phyloP scores from a whole-genome alignment of 495 filamentous ascomycete species.

The Penicillium manginii region DNA sequence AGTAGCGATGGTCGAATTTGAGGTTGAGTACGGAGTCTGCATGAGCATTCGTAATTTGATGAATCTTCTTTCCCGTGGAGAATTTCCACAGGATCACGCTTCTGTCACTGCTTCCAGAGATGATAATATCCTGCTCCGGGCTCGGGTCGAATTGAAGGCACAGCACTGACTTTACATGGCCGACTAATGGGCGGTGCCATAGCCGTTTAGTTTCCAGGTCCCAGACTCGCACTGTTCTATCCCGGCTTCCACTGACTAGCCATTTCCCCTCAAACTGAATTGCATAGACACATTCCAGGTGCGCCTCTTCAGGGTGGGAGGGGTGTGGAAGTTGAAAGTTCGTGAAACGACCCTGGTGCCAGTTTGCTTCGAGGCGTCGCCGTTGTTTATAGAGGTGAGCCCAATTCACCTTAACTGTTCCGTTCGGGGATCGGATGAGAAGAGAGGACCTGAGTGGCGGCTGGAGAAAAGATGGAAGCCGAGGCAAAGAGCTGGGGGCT shows the following conservation, averaged over 20 bases:
- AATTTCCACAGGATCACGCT: slow-evolving; percentile 91
- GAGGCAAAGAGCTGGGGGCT: slow-evolving; percentile 12
- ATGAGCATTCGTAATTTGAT: slow-evolving; percentile 75
- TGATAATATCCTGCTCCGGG: slow-evolving; percentile 84
- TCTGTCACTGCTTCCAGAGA: slow-evolving; percentile 91
- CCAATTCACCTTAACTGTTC: slow-evolving; percentile 46
- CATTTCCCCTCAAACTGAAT: slow-evolving; percentile 85
- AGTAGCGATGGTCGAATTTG: slow-evolving; percentile 83
- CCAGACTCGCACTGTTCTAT: slow-evolving; percentile 89
- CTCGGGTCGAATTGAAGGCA: slow-evolving; percentile 97
- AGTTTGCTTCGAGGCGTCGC: slow-evolving; percentile 84
- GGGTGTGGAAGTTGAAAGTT: slow-evolving; percentile 93
- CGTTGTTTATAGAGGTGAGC: slow-evolving; percentile 87
- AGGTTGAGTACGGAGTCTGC: slow-evolving; percentile 93
- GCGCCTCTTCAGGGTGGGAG: slow-evolving; percentile 77
- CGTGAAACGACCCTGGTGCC: slow-evolving; percentile 76
- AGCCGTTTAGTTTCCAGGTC: slow-evolving; percentile 80
- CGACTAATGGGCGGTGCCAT: slow-evolving; percentile 67
- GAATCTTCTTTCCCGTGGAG: slow-evolving; percentile 80
- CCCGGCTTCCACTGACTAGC: slow-evolving; percentile 91
- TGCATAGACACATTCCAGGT: slow-evolving; percentile 92
- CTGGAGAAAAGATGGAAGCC: slow-evolving; percentile 18
- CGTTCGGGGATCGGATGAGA: slow-evolving; percentile 37
- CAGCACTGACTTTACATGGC: slow-evolving; percentile 84
- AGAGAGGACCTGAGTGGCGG: slow-evolving; percentile 38